Evolutionary conservation across 2,329 filamentous ascomycete genomes (phyloP), one percentile per base, ranked within the genome.

Genomic region (Aspergillaceae sp.): DNA sequence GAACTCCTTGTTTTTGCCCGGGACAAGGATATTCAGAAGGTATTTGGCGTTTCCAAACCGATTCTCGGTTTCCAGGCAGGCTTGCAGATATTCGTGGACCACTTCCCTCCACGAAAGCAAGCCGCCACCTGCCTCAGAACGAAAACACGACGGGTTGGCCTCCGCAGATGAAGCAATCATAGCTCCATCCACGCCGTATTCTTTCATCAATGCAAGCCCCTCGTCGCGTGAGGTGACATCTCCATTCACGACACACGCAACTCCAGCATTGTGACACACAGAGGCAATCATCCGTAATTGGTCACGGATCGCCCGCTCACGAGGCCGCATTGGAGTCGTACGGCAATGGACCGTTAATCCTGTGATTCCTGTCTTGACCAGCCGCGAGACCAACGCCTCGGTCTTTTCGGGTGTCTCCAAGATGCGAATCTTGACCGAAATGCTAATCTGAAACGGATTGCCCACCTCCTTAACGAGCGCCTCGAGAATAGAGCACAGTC

Each of bases 161-260:
- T 98, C 92, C 1, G 92, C 92, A 3, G 87, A 79, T 3, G 88
- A 92, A 7, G 92, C 92, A 58, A 98, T 97, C 92, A 98, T 98
- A 50, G 87, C 92, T 4, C 90, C 91, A 60, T 97, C 90, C 4
- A 86, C 86, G n/a, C 83, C 84, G 61, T 79, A 96, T 63, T 95
- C 84, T 28, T 78, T 59, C 50, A 89, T 83, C 5, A 98, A 74
- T 48, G 73, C 64, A 5, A 86, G 61, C 0, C 83, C 91, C 48
- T 94, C 74, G 43, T 87, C 84, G 45, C 86, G 79, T 34, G 74
- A 80, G 45, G 77, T 80, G 0, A 98, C 89, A 59, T 98, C 92
- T 41, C 92, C 92, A 61, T 98, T 98, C 82, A 97, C 90, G 36
- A 97, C 69, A 61, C 91, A 96, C 6, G 91, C 89, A 2, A 98